Base-by-base conservation (phyloP, 768 basidiomycete genomes). In the Boletus sensibilis region DNA sequence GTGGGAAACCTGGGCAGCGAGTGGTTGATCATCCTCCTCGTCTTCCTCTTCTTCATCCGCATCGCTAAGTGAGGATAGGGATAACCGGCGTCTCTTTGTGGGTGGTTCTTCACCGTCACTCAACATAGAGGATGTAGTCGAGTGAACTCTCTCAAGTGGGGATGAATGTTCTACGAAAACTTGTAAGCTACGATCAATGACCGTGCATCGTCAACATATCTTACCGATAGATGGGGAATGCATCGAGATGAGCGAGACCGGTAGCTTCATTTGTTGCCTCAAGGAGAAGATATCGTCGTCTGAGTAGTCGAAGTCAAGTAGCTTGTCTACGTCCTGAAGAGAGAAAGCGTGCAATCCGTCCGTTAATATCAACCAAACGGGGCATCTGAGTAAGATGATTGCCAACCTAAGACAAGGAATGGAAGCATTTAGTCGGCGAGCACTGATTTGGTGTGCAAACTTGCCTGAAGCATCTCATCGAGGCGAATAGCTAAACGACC, bases 401-500 rank as follows among this genome's bases (percentile, higher is more conserved):
- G 49, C 69, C 58, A 62, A 68, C 67, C 65, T 63, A 39, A 57
- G 61, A 47, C 46, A 43, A 37, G 43, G 43, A 43, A 64, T 50
- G 35, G 56, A 58, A 51, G 52, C 34, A n/a, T 44, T 65, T 38
- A 64, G 62, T 25, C 5, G 57, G 42, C 29, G 59, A 52, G 51
- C 48, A 21, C 50, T 37, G 20, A 16, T 33, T 53, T 16, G 20
- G 35, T 10, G 45, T 18, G 33, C 31, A 39, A 16, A 66, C 66
- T 64, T 64, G 91, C 93, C 81, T 92, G 82, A 45, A 94, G 74
- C 52, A 90, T 68, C 70, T 93, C 90, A 66, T 95, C 94, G 50
- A 94, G 79, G 55, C 88, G 82, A 50, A 87, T 82, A 4, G 91
- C 92, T 12, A 90, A 82, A 54, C 84, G 85, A 41, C 79, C 83